Evolutionary conservation across 2,329 filamentous ascomycete species (phyloP), one percentile per base, ranked within the genome.

Genomic region (Aspergillus nomiae): DNA sequence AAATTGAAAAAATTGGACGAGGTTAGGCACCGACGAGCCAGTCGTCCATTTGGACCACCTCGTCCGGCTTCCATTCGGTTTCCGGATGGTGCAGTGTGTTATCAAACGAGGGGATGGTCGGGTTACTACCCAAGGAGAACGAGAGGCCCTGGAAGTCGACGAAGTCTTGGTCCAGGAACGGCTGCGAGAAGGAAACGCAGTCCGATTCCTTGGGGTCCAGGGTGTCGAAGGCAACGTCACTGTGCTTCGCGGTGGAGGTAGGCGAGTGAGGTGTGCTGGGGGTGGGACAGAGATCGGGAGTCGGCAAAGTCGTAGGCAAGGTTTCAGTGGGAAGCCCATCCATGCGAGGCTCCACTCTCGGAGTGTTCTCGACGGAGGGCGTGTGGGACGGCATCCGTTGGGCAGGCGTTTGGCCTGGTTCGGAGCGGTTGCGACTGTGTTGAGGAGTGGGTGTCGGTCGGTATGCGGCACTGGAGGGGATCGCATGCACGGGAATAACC

Each of bases 271-370:
- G 69, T 7, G 74, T 75, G 28, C 68, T 71, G 16, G 74, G 74
- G 0, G 73, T 74, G 1, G 71, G 72, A 51, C 73, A 76, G 50
- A 74, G 70, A n/a, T 76, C 73, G 2, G 74, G 72, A 1, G 73
- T 76, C 14, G 74, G 72, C 21, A 74, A 65, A 12, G 73, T 70
- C 1, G 73, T 76, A 7, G 74, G 72, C 30, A 74, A 65, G 16
- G 73, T 70, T 60, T 73, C 74, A 2, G 70, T 67, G 3, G 72
- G 70, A 7, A 73, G 48, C 16, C 68, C 48, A 61, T 71, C 69
- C 45, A 71, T 57, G 19, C 30, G 51, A 11, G 46, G 11, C 26
- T 32, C 28, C 48, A 32, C 48, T 28, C 19, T 32, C 19, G 51
- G 51, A 6, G 51, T 55, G 30, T 55, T 32, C 8, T 55, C 51